A percentile compares a stretch with the other conserved stretches of the same genome.
phyloP scores from a whole-genome alignment of 768 basidiomycete species.

The Clavulina sp. region DNA sequence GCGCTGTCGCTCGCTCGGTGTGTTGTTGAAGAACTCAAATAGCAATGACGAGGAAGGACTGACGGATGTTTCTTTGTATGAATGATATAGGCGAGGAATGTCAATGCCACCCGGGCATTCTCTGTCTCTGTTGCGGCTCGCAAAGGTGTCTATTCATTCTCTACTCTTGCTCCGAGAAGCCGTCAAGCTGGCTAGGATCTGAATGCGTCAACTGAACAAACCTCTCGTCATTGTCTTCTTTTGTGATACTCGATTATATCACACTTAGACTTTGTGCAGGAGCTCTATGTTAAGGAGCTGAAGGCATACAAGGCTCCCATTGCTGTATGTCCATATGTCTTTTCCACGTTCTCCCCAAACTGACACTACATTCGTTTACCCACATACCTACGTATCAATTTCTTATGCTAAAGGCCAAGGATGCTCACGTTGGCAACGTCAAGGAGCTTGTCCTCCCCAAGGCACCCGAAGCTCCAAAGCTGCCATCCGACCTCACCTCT shows the following conservation, averaged over 20 bases:
- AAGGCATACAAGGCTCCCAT: conserved; percentile 73
- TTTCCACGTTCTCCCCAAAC: conserved; percentile 1
- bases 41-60: too few species aligned
- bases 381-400: too few species aligned
- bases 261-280: conserved; percentile 72
- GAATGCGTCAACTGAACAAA: not conserved
- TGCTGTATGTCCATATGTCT: conserved; percentile 30
- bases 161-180: too few species aligned
- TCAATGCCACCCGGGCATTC: conserved; percentile 33
- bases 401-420: conserved; percentile 43
- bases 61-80: too few species aligned
- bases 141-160: conserved; percentile 36
- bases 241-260: not conserved
- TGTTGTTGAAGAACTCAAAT: too few species aligned
- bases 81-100: too few species aligned
- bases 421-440: conserved; percentile 77
- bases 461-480: conserved; percentile 51
- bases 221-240: conserved; percentile 20
- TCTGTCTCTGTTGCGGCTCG: conserved; percentile 41
- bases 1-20: too few species aligned
- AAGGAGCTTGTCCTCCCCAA: conserved; percentile 66
- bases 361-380: not conserved
- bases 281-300: conserved; percentile 78
- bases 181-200: too few species aligned
- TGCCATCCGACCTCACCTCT: conserved; percentile 73